Base-by-base conservation (phyloP, 164 flowering plant genomes). In the Dillenia suffruticosa region DNA sequence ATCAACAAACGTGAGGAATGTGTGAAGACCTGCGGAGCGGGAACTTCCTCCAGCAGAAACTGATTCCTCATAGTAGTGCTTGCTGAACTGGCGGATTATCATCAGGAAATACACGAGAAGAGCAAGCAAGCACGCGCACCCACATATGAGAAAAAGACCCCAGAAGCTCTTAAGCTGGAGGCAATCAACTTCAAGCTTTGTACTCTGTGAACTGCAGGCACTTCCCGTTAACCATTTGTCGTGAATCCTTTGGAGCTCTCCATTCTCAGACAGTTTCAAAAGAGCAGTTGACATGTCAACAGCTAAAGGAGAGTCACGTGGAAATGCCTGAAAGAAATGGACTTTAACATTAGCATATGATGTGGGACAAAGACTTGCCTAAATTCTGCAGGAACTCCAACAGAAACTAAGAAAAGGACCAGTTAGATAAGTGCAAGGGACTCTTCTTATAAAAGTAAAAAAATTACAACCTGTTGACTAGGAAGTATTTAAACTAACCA, bases 241-340 rank as follows among this genome's bases (percentile, higher is more conserved):
- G 57, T 82, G 88, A 17, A 86, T 86, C 59, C 88, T 63, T 48
- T 86, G 87, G 1, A 86, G 75, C 9, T 84, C 85, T 10, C 87
- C 88, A 49, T 65, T 79, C 56, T 86, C 92, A 1, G 89, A 80
- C 12, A 86, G 72, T 40, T 71, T 73, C 57, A 84, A 57, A 56
- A 86, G 79, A 2, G 89, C 89, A 12, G 87, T 86, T 10, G 92
- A 84, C 62, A 86, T 49, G 71, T 86, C 92, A 10, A 81, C 70
- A 32, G 87, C 81, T 24, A 86, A 65, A 2, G 82, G 85, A 12
- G 89, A 84, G 64, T 82, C 85, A 26, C 82, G 63, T n/a, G 83
- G 85, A 74, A 84, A 86, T 1, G 88, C 91, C 91, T 84, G 62
- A 44, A 19, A 22, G 56, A 48, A 49, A 57, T 4, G 40, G 40